These are phyloP conservation scores for Skeletonema menzelii DNA, from an alignment of 108 stramenopile species.

Conservation along the genomic window DNA sequence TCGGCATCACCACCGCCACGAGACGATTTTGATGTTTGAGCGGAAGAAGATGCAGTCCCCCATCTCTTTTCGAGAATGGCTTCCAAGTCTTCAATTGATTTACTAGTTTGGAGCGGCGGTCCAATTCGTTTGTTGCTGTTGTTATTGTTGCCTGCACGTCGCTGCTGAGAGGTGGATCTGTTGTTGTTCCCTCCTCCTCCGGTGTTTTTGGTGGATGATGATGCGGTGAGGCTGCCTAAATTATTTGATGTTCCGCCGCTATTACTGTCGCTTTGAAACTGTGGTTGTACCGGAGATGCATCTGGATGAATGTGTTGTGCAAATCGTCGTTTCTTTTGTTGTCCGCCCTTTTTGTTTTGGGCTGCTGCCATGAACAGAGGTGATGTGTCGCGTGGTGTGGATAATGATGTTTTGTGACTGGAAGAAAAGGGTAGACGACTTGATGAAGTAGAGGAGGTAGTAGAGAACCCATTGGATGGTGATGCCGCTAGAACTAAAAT, in stretches of 20 bases:
- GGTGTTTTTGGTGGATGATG: neutral
- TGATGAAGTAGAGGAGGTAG: neutral
- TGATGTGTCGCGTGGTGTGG: neutral
- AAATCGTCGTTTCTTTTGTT: constrained; percentile 35
- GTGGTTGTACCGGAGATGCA: neutral
- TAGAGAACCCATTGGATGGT: neutral
- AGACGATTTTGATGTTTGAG: constrained; percentile 1
- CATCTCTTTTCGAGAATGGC: constrained; percentile 61
- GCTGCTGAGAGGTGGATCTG: neutral
- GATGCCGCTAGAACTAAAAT: neutral
- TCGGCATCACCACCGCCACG: constrained; percentile 36
- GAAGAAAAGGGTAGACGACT: neutral
- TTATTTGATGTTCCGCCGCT: neutral
- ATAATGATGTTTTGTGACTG: neutral
- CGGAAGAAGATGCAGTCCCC: constrained; percentile 55
- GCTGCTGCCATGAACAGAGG: neutral
- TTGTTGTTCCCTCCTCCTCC: too few species aligned
- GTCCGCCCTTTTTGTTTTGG: neutral
- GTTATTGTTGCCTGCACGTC: neutral
- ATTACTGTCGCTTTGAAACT: neutral
- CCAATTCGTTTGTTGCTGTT: neutral
- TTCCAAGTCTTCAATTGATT: constrained; percentile 85
- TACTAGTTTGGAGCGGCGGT: constrained; percentile 38
- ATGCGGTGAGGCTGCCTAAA: neutral
- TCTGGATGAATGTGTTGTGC: constrained; percentile 34